Evolutionary conservation across 352 stramenopile species (phyloP).

Genomic region (Phytophthora meadii): DNA sequence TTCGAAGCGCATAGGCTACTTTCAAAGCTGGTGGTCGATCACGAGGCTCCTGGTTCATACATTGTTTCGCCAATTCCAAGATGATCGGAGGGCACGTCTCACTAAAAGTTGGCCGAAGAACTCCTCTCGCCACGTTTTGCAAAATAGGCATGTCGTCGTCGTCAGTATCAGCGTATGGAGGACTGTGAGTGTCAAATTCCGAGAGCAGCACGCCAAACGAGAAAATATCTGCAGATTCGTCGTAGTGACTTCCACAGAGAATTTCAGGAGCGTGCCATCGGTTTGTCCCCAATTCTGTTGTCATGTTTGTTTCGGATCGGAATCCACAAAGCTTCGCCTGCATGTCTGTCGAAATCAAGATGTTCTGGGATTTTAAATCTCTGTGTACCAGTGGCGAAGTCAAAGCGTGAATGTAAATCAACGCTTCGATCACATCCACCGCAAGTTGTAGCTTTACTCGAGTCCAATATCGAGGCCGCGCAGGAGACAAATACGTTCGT

Average conservation of each 20-base stretch:
- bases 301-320: slow-evolving; percentile 26
- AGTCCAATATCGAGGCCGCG: slow-evolving; percentile 16
- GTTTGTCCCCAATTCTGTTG: slow-evolving; percentile 46
- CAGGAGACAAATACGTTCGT: slow-evolving; percentile 19
- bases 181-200: slow-evolving; percentile 59
- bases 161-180: slow-evolving; percentile 49
- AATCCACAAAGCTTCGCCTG: slow-evolving; percentile 41
- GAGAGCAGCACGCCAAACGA: slow-evolving; percentile 62
- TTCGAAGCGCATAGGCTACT: slow-evolving; percentile 23
- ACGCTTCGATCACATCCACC: slow-evolving; percentile 51
- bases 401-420: slow-evolving; percentile 51
- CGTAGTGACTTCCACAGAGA: slow-evolving; percentile 62
- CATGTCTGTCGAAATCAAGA: slow-evolving; percentile 35
- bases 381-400: slow-evolving; percentile 27
- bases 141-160: slow-evolving; percentile 41
- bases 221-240: slow-evolving; percentile 57
- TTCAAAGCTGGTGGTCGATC: slow-evolving; percentile 24
- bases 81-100: slow-evolving; percentile 24
- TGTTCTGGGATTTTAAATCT: slow-evolving; percentile 37
- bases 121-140: slow-evolving; percentile 40
- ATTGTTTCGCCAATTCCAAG: slow-evolving; percentile 32
- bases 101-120: slow-evolving; percentile 33
- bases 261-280: slow-evolving; percentile 72
- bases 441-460: slow-evolving; percentile 44
- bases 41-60: slow-evolving; percentile 33